phyloP scores from a whole-genome alignment of 1,139 yeast genomes.

The Suhomyces guaymorum region DNA sequence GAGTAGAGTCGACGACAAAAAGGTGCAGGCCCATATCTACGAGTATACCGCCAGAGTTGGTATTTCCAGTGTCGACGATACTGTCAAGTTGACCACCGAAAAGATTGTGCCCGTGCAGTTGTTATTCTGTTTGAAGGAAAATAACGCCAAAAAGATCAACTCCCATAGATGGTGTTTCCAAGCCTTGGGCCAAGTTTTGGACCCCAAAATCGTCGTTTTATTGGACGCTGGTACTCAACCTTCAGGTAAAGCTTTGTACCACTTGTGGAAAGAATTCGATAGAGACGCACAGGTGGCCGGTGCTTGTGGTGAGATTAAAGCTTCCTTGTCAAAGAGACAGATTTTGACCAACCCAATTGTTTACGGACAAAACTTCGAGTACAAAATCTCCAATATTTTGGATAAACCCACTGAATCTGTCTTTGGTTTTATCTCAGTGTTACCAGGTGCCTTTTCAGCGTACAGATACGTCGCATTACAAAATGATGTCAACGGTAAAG shows the following conservation, averaged over 20 bases:
- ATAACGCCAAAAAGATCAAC: constrained; percentile 49
- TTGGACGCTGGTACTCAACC: constrained; percentile 55
- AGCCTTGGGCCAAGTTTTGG: constrained; percentile 47
- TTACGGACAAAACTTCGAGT: constrained; percentile 51
- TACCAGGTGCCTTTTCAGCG: constrained; percentile 52
- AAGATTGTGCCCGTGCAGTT: constrained; percentile 51
- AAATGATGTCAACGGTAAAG: constrained; percentile 45
- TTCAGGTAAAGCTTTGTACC: constrained; percentile 45
- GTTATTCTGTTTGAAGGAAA: constrained; percentile 48
- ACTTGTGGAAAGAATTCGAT: constrained; percentile 52
- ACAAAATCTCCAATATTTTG: constrained; percentile 46
- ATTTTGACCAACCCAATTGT: constrained; percentile 48
- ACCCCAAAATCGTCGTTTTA: constrained; percentile 45
- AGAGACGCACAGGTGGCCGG: constrained; percentile 52
- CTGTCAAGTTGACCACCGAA: constrained; percentile 50
- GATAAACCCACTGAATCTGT: constrained; percentile 51
- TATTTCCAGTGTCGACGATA: constrained; percentile 47
- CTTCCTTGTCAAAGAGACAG: constrained; percentile 41
- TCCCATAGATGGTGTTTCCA: constrained; percentile 56
- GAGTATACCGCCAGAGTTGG: constrained; percentile 53
- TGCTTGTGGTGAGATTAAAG: constrained; percentile 53
- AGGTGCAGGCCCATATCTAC: constrained; percentile 49
- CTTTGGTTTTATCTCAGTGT: constrained; percentile 48
- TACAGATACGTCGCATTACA: constrained; percentile 44
- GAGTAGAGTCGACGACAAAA: constrained; percentile 47